Evolutionary conservation across 2,329 filamentous ascomycete genomes (phyloP).

Genomic region (Trichoderma oligosporum): DNA sequence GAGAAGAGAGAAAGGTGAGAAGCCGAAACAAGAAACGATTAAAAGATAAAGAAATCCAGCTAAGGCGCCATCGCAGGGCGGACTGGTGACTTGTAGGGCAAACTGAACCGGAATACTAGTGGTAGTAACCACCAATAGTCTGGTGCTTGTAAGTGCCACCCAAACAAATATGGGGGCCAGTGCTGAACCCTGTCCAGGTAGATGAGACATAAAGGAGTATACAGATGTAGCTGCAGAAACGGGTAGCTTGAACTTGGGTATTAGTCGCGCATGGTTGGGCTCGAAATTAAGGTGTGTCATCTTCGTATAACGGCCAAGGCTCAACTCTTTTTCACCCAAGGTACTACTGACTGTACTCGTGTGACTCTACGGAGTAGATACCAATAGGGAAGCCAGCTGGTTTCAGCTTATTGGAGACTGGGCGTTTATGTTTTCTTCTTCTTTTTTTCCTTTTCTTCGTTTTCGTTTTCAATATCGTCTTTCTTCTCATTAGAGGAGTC

Average conservation of each 20-base stretch:
- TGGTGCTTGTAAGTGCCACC: slow-evolving; percentile 10
- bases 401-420: too few species aligned
- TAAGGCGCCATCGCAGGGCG: slow-evolving; percentile 18
- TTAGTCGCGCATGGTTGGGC: slow-evolving; percentile 7
- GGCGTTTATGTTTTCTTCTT: too few species aligned
- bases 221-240: neutral
- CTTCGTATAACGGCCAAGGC: neutral
- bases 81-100: slow-evolving; percentile 2
- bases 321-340: neutral
- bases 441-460: too few species aligned
- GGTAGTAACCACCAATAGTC: slow-evolving; percentile 5
- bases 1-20: neutral
- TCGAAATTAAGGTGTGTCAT: slow-evolving; percentile 20
- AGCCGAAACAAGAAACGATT: neutral
- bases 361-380: too few species aligned
- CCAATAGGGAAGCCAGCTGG: too few species aligned
- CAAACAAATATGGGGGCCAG: slow-evolving; percentile 11
- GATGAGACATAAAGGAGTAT: neutral
- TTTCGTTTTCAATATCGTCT: too few species aligned
- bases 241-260: slow-evolving; percentile 6
- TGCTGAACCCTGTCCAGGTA: slow-evolving; percentile 1
- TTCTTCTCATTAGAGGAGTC: too few species aligned
- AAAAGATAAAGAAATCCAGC: neutral
- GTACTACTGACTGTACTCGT: too few species aligned
- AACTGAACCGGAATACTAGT: neutral